A percentile compares a stretch with the other conserved stretches of the same genome.
These are phyloP conservation scores for Diaporthe citrichinensis DNA, from an alignment of 2,329 filamentous ascomycete species.

Conservation along the genomic window DNA sequence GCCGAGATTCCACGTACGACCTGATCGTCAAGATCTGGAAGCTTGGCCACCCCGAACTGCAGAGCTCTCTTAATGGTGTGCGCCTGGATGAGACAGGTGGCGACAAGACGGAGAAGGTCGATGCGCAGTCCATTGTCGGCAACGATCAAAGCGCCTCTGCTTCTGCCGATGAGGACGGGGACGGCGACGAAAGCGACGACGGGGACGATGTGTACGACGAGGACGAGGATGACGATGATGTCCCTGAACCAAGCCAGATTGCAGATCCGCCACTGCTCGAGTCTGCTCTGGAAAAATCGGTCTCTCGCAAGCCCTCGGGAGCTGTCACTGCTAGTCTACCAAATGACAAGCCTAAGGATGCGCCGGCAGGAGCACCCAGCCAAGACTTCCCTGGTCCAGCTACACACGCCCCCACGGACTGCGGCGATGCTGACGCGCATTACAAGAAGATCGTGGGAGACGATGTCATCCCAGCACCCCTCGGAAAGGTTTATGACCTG, in stretches of 20 bases:
- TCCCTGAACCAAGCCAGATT: conserved; percentile 51
- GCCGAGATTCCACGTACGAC: conserved; percentile 95
- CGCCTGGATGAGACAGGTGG: conserved; percentile 84
- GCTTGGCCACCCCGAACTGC: conserved; percentile 91
- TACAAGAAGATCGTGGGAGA: conserved; percentile 90
- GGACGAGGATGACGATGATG: conserved; percentile 81
- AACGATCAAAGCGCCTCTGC: conserved; percentile 69
- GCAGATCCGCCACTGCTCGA: conserved; percentile 61
- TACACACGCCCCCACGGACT: conserved; percentile 87
- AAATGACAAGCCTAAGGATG: conserved; percentile 66
- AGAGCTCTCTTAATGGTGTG: conserved; percentile 92
- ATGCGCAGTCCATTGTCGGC: conserved; percentile 60
- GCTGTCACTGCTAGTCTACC: conserved; percentile 59
- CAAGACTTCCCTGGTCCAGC: conserved; percentile 88
- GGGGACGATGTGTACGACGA: conserved; percentile 86
- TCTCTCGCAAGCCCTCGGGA: conserved; percentile 81
- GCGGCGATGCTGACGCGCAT: conserved; percentile 82
- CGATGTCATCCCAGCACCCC: conserved; percentile 85
- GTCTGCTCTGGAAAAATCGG: conserved; percentile 71
- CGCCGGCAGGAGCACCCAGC: conserved; percentile 56
- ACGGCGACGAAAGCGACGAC: conserved; percentile 76
- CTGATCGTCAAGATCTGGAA: conserved; percentile 99
- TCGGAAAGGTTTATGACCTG: conserved; percentile 91
- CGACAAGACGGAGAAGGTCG: conserved; percentile 91
- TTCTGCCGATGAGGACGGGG: conserved; percentile 66